Evolutionary conservation across 257 asterid species (phyloP), one percentile per base, ranked within the genome.

Genomic region (Lantana camara): DNA sequence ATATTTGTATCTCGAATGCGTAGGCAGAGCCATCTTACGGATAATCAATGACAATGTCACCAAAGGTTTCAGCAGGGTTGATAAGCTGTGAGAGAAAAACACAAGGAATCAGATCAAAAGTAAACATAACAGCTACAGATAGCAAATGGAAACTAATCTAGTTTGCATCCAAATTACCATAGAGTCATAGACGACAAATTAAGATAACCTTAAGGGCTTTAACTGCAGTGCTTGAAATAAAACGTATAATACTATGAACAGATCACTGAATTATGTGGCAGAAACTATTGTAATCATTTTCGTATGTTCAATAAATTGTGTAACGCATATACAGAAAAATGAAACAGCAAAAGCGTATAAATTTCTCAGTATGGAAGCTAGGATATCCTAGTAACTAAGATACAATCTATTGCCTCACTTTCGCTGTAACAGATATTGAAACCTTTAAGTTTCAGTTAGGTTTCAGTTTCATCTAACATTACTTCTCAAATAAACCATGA

Each of bases 1-100:
- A 37, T 29, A 52, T 19, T n/a, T 38, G 42, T 42, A 29, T 10
- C 27, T 67, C 32, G 57, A 69, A 60, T 53, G 75, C 30, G 67
- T 20, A 64, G 72, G 68, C 24, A 69, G 75, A 76, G 62, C 59
- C 50, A 64, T 82, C 99, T 90, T 86, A 94, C 97, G 97, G 95
- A 73, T 93, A 93, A 75, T 93, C 99, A 75, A 93, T 93, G 67
- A 90, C 96, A 61, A 93, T 94, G 79, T 94, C 97, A n/a, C 99
- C 99, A 78, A 94, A 94, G 55, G 99, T 94, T 79, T 94, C 99
- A 68, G 99, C 97, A 57, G 97, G 99, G 70, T 94, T 94, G 82
- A 94, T 83, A 56, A 86, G 38, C 99, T 94, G 96, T 56, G 12
- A 69, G 69, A 68, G 75, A 62, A 53, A 63, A 57, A 63, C 57